phyloP scores from a whole-genome alignment of 495 filamentous ascomycete genomes.

The Aspergillus bertholletiae region DNA sequence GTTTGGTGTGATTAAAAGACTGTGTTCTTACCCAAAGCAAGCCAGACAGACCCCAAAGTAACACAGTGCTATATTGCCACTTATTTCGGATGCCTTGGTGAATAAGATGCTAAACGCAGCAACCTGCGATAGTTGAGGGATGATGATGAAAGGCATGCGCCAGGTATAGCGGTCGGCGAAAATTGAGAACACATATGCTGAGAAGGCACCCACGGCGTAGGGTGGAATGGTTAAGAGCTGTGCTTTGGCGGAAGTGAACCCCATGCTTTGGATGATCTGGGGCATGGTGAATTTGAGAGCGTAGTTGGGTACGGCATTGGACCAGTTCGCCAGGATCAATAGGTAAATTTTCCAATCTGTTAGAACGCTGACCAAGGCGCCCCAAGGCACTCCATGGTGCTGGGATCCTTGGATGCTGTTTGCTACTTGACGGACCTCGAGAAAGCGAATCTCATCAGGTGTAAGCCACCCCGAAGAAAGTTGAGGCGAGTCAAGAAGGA shows the following conservation, averaged over 20 bases:
- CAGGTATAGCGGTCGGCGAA: conserved; percentile 22
- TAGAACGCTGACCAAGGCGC: conserved; percentile 7
- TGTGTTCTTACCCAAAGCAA: conserved; percentile 10
- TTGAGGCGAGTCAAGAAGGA: conserved; percentile 17
- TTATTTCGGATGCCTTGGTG: conserved; percentile 10
- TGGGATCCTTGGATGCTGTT: conserved; percentile 2
- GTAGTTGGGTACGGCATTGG: conserved; percentile 44
- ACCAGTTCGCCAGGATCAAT: conserved; percentile 32
- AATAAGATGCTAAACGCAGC: conserved; percentile 18
- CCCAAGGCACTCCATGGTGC: conserved; percentile 4
- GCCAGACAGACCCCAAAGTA: conserved; percentile 21
- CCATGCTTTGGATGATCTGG: conserved; percentile 44
- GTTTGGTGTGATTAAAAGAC: too few species aligned
- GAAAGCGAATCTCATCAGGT: conserved; percentile 16
- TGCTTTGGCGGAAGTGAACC: conserved; percentile 38
- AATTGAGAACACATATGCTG: conserved; percentile 13
- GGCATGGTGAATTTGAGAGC: conserved; percentile 52
- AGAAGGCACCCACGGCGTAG: conserved; percentile 18
- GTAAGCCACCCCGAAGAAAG: conserved; percentile 17
- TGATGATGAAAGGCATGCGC: conserved; percentile 26
- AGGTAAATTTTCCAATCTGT: conserved; percentile 19
- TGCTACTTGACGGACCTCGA: conserved; percentile 12
- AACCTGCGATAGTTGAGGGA: conserved; percentile 11
- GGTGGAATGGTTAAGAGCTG: conserved; percentile 31
- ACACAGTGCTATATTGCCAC: conserved; percentile 18